Conservation (phyloP, 192 early-diverging fungal genomes). For the Coemansia sp. region DNA sequence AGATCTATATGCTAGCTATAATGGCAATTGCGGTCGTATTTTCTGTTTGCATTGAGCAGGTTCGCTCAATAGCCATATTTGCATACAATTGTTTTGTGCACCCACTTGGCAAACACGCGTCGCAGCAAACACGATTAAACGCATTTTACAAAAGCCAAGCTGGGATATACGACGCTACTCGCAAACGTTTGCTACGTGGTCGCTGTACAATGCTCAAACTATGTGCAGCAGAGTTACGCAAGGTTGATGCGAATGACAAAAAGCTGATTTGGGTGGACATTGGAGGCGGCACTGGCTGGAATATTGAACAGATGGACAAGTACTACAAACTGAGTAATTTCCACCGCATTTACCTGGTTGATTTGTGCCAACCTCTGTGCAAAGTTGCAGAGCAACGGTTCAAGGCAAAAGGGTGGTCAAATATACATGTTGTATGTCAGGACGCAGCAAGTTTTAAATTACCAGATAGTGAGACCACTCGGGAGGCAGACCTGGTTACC, state of each 20-base stretch:
- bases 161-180: constrained; percentile 75
- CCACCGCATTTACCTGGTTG: constrained; percentile 74
- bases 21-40: neutral
- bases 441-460: constrained; percentile 72
- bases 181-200: constrained; percentile 69
- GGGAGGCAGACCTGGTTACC: constrained; percentile 74
- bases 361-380: constrained; percentile 80
- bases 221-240: constrained; percentile 73
- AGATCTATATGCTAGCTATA: neutral
- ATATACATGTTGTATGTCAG: constrained; percentile 76
- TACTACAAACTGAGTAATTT: constrained; percentile 75
- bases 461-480: constrained; percentile 43
- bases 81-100: constrained; percentile 78
- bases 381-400: constrained; percentile 75
- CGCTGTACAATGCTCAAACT: constrained; percentile 77
- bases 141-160: constrained; percentile 81
- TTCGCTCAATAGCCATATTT: constrained; percentile 32
- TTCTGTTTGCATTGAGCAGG: neutral
- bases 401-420: constrained; percentile 72
- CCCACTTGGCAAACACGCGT: constrained; percentile 61
- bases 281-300: constrained; percentile 72
- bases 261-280: constrained; percentile 63
- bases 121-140: constrained; percentile 73
- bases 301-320: constrained; percentile 74
- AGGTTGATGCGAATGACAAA: constrained; percentile 19